Evolutionary conservation across 192 early-diverging fungal species (phyloP).

Genomic region (Linnemannia zychae): DNA sequence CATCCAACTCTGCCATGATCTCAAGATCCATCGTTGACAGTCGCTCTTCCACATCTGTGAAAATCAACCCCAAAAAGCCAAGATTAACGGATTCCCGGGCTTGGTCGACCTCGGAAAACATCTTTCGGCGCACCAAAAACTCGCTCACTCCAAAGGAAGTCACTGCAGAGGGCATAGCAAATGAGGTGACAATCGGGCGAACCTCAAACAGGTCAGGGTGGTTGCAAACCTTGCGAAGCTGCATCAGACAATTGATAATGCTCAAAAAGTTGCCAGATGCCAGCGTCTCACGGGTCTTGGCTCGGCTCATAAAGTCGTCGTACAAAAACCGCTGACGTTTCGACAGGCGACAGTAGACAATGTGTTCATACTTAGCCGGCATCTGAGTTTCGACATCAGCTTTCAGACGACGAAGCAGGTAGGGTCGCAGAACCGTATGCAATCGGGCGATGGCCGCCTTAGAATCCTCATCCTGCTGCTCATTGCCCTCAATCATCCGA

Average conservation of each 20-base stretch:
- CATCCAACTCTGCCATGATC: conserved; percentile 38
- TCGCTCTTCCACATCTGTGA: conserved; percentile 38
- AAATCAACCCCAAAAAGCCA: conserved; percentile 59
- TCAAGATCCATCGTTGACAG: conserved; percentile 38
- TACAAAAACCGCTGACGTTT: conserved; percentile 80
- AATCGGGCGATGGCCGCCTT: conserved; percentile 68
- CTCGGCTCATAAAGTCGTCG: conserved; percentile 86
- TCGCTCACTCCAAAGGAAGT: conserved; percentile 52
- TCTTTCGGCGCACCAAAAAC: conserved; percentile 45
- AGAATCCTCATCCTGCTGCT: conserved; percentile 65
- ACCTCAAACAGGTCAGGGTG: conserved; percentile 69
- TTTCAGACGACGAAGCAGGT: conserved; percentile 75
- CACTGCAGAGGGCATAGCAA: conserved; percentile 65
- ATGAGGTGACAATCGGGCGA: conserved; percentile 71
- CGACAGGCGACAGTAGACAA: conserved; percentile 79
- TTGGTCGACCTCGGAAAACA: conserved; percentile 52
- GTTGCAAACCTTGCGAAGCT: conserved; percentile 76
- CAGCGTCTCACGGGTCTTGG: conserved; percentile 82
- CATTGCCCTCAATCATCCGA: conserved; percentile 75
- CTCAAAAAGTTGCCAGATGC: conserved; percentile 79
- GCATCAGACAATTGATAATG: conserved; percentile 82
- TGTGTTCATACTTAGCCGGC: conserved; percentile 75
- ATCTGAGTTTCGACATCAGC: conserved; percentile 76
- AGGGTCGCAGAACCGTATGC: conserved; percentile 74
- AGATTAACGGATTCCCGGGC: conserved; percentile 46